Base-by-base conservation (phyloP, 2,329 filamentous ascomycete species). In the Cercospora canescens region DNA sequence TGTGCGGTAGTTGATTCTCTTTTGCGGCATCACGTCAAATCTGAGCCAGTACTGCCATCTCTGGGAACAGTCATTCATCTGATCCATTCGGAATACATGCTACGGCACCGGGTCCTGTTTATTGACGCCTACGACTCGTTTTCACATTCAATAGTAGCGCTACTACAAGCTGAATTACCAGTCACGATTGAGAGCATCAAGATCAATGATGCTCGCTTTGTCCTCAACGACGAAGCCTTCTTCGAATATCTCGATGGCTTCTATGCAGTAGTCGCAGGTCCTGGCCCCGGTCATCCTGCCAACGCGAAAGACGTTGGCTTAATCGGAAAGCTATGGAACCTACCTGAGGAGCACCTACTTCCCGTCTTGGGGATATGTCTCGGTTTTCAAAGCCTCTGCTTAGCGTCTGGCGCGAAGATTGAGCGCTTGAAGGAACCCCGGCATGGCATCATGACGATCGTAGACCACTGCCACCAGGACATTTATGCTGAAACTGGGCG, bases 121-220 rank as follows among this genome's bases (percentile, higher is more conserved):
- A 85, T 99, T 71, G 95, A 98, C 78, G 94, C 94, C 68, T 96
- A 96, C 80, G 95, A 99, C 81, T 97, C 94, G 48, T 99, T 97
- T 80, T 92, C 93, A 63, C 94, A 96, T 81, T 98, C 97, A 81
- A 95, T 98, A 74, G 88, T 96, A 61, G 89, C 91, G 6, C 86
- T 97, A 35, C 84, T 98, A 55, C 86, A 90, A 72, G 88, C 89
- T 4, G 84, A 87, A 3, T 84, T 96, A 8, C 81, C 85, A 66
- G 90, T 87, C 21, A 86, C 86, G 54, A 73, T 77, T 28, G 71
- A 73, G 37, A 86, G 91, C 50, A 83, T 96, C 66, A 87, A 87
- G 69, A 93, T 96, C 72, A 91, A 84, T 66, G 81, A 83, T 64
- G 62, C 73, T 16, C 72, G 74, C 64, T 79, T 79, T 68, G 67